phyloP scores from a whole-genome alignment of 345 rosid species.

The Turritis glabra region DNA sequence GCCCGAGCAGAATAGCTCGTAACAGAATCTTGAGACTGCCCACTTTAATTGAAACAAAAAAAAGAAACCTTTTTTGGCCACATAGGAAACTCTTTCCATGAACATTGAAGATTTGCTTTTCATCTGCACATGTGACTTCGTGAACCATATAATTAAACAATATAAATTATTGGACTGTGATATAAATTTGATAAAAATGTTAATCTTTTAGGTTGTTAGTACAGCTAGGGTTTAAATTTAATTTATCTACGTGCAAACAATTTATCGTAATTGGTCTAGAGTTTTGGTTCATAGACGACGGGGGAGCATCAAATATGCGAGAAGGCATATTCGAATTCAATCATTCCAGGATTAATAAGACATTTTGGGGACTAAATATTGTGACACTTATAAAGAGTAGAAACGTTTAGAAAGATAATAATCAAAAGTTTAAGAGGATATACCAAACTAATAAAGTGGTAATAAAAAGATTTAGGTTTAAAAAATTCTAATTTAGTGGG shows the following conservation, averaged over 20 bases:
- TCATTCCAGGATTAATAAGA: background rate
- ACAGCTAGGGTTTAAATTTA: background rate
- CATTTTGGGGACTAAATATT: background rate
- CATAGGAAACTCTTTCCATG: background rate
- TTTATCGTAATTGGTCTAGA: background rate
- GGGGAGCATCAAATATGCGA: background rate
- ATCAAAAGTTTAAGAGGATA: constrained; percentile 25
- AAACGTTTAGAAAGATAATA: background rate
- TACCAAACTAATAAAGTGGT: constrained; percentile 10
- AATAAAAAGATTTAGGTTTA: background rate
- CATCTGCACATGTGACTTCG: background rate
- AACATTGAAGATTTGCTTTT: background rate
- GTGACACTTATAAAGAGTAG: background rate
- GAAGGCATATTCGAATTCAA: constrained; percentile 2
- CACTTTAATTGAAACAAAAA: background rate
- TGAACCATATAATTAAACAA: background rate
- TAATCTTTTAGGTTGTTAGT: background rate
- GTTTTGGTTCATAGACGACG: background rate
- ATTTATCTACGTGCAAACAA: background rate
- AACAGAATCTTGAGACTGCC: background rate
- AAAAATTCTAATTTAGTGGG: constrained; percentile 16
- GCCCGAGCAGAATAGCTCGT: background rate
- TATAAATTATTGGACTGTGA: background rate
- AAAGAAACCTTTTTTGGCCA: background rate
- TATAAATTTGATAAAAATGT: background rate